Base-by-base conservation (phyloP, 441 rosid species). In the Populus hybrid region DNA sequence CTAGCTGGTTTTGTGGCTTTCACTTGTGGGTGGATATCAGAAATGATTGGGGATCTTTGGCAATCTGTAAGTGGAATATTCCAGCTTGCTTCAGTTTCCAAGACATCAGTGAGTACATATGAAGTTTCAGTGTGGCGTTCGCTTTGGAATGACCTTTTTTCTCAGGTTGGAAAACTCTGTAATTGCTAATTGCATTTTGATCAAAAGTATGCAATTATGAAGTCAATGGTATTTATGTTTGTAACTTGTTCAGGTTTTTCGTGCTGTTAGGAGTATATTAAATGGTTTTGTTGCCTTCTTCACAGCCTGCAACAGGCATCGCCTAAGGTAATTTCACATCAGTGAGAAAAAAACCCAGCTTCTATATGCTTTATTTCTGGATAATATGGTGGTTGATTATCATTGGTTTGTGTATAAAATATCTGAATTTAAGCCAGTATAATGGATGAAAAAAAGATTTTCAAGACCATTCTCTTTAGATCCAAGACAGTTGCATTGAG, bases 141-240 rank as follows among this genome's bases (percentile, higher is more conserved):
- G 0, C 96, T 97, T 75, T 97, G 98, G 98, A 94, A 90, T 80
- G 98, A 97, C 83, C 92, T 96, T 67, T 94, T 96, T 82, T 97
- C 99, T 67, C 97, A 97, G 89, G 98, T 94, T 74, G 30, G 86
- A 83, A 74, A 75, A 50, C 59, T 21, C 14, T 71, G 9, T 35
- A 7, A 40, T 50, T 69, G 76, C 26, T 34, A 68, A 74, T 21
- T 63, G 26, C 12, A 21, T 63, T 63, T 63, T 64, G 73, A 61
- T 59, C 6, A 71, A 63, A 23, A 42, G 34, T 26, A 71, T 57
- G 68, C 21, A 30, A 19, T 68, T 73, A 7, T 72, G 36, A 14
- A 50, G 30, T 21, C 63, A 59, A 57, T 35, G 57, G 63, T 61
- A 81, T 80, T 79, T 65, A 81, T 53, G 65, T 73, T 76, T 57